Evolutionary conservation across 805 yeast species (phyloP).

Genomic region (Candida dajiaensis): DNA sequence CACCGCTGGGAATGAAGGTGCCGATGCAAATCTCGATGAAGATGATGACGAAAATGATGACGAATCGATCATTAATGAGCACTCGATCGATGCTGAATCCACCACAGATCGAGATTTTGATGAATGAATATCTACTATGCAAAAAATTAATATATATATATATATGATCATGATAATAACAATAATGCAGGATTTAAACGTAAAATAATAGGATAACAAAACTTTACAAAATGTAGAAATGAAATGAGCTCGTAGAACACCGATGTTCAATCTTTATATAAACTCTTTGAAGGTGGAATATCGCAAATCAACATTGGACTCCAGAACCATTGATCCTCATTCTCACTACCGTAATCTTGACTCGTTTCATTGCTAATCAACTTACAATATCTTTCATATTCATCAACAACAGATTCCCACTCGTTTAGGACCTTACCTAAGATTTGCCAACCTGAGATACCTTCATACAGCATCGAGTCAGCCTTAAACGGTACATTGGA

Average conservation of each 20-base stretch:
- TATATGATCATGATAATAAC: background rate
- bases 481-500: background rate
- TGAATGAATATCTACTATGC: background rate
- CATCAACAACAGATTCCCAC: slow-evolving; percentile 42
- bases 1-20: background rate
- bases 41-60: background rate
- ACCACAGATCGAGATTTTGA: background rate
- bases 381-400: slow-evolving; percentile 32
- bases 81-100: background rate
- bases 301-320: slow-evolving; percentile 14
- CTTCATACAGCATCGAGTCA: background rate
- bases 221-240: background rate
- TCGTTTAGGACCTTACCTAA: slow-evolving; percentile 48
- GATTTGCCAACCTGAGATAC: slow-evolving; percentile 18
- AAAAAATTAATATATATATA: background rate
- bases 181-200: background rate
- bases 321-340: slow-evolving; percentile 4
- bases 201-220: background rate
- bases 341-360: slow-evolving; percentile 6
- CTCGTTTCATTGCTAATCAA: background rate
- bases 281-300: slow-evolving; percentile 9
- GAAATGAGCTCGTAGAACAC: background rate
- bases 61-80: background rate
- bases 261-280: background rate
- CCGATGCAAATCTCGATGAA: slow-evolving; percentile 1